Conservation (phyloP, 306 rosid genomes). For the Neltuma alba region DNA sequence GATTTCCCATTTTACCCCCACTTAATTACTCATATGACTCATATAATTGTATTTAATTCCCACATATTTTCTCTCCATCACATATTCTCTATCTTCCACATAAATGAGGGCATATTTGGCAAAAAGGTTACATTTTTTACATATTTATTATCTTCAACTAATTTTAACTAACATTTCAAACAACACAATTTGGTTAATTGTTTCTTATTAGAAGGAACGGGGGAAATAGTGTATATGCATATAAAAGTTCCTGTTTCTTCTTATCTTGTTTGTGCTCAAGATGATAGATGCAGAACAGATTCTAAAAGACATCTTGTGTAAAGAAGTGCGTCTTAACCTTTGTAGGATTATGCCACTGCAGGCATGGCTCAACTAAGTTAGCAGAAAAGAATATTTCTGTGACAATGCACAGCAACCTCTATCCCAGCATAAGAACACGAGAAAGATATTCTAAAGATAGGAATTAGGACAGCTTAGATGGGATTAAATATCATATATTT, state of each 20-base stretch:
- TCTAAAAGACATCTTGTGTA: background rate
- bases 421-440: background rate
- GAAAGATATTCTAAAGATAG: background rate
- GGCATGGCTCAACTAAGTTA: background rate
- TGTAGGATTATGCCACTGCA: background rate
- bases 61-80: too few species aligned
- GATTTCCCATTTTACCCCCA: too few species aligned
- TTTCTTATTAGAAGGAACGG: too few species aligned
- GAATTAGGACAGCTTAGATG: constrained; percentile 1
- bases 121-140: too few species aligned
- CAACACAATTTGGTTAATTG: too few species aligned
- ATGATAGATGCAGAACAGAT: background rate
- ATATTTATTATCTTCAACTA: too few species aligned
- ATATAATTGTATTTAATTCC: too few species aligned
- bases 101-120: too few species aligned
- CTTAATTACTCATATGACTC: too few species aligned
- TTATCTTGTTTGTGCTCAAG: background rate
- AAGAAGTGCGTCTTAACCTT: background rate
- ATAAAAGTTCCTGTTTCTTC: background rate
- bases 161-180: too few species aligned
- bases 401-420: background rate
- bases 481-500: background rate
- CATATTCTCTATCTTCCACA: too few species aligned
- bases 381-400: background rate
- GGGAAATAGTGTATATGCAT: background rate